Conservation (phyloP, 2,329 filamentous ascomycete genomes). For the Fusarium heterosporum region DNA sequence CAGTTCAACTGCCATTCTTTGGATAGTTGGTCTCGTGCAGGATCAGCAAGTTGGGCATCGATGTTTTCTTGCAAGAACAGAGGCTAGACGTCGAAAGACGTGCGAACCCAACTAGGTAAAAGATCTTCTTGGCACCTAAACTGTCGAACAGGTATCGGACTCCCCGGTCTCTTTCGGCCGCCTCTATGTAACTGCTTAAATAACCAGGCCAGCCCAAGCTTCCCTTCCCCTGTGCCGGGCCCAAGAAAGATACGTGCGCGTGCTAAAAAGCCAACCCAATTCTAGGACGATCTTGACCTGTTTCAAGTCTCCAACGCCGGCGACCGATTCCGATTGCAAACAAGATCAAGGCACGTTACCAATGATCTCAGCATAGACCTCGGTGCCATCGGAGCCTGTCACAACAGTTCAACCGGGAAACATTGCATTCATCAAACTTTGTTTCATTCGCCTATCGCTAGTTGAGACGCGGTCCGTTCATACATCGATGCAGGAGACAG, state of each 20-base stretch:
- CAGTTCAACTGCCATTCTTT: neutral
- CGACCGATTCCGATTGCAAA: constrained; percentile 29
- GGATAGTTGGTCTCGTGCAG: neutral
- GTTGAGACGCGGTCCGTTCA: constrained; percentile 38
- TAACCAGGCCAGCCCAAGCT: constrained; percentile 16
- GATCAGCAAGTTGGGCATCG: constrained; percentile 25
- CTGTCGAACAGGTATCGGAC: constrained; percentile 11
- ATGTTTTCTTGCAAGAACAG: neutral
- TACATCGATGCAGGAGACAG: constrained; percentile 27
- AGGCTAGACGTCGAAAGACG: constrained; percentile 10
- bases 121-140: constrained; percentile 22
- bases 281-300: constrained; percentile 15
- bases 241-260: constrained; percentile 10
- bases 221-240: constrained; percentile 4
- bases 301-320: constrained; percentile 19
- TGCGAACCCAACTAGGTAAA: constrained; percentile 13
- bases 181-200: constrained; percentile 4
- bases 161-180: constrained; percentile 18
- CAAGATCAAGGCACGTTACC: constrained; percentile 11
- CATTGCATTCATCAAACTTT: constrained; percentile 30
- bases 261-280: constrained; percentile 19
- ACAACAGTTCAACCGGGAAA: neutral
- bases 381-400: neutral
- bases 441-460: constrained; percentile 32
- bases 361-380: constrained; percentile 16